A percentile compares a stretch with the other conserved stretches of the same genome.
phyloP scores from a whole-genome alignment of 2,329 filamentous ascomycete genomes.

The Teratosphaeria destructans region DNA sequence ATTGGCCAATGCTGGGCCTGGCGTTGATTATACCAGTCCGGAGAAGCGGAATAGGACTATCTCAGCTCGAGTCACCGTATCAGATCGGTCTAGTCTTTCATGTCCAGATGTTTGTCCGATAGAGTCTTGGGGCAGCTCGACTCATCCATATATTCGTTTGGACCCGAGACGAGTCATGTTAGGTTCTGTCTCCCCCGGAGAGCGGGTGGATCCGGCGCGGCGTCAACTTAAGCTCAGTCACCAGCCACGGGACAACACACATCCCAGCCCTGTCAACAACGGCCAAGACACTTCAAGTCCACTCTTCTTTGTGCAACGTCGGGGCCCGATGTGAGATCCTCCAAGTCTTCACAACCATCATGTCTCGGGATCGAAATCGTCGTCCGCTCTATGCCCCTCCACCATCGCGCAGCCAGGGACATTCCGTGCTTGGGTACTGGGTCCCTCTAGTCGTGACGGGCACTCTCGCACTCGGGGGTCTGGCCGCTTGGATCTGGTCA shows the following conservation, averaged over 20 bases:
- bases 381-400: conserved; percentile 33
- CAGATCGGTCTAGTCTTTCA: not conserved
- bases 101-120: not conserved
- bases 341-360: too few relatives aligned
- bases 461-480: conserved; percentile 73
- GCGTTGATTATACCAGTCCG: too few relatives aligned
- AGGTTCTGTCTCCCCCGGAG: not conserved
- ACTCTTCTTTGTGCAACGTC: not conserved
- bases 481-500: conserved; percentile 90
- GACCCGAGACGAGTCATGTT: not conserved
- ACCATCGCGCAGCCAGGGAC: conserved; percentile 35
- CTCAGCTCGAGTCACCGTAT: not conserved
- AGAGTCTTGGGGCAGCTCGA: not conserved
- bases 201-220: not conserved
- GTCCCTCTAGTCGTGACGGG: conserved; percentile 78
- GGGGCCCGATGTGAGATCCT: not conserved
- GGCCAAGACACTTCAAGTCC: not conserved
- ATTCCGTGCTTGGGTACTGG: conserved; percentile 66
- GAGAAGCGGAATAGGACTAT: too few relatives aligned
- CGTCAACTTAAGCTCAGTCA: not conserved
- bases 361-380: conserved; percentile 24
- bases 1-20: not conserved
- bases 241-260: not conserved
- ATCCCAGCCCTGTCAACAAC: conserved; percentile 3
- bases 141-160: not conserved